Evolutionary conservation across 352 stramenopile species (phyloP).

Genomic region (Globisporangium paroecandrum): DNA sequence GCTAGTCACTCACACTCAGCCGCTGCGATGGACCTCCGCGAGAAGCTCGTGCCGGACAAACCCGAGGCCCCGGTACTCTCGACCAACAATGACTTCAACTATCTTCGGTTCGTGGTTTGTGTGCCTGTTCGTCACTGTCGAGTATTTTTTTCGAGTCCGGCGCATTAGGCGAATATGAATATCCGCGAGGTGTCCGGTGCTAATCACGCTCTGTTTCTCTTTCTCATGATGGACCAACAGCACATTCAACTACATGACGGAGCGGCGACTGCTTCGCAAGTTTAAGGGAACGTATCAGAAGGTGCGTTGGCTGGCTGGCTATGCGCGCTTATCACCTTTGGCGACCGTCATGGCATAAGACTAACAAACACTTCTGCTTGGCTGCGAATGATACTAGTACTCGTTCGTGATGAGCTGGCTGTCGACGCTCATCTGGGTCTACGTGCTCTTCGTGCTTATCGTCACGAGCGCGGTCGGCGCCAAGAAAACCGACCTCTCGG

Average conservation of each 20-base stretch:
- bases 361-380: not conserved
- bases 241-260: conserved; percentile 25
- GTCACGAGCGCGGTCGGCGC: conserved; percentile 19
- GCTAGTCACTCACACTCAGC: not conserved
- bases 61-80: not conserved
- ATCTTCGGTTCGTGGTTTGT: conserved; percentile 14
- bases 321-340: not conserved
- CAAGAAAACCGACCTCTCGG: conserved; percentile 19
- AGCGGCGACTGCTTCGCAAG: conserved; percentile 17
- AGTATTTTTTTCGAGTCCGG: not conserved
- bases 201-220: not conserved
- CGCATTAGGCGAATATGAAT: not conserved
- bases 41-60: conserved; percentile 16
- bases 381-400: conserved; percentile 14
- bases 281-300: conserved; percentile 21
- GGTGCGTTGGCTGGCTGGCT: conserved; percentile 2
- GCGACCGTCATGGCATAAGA: not conserved
- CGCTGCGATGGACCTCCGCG: conserved; percentile 16
- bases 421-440: conserved; percentile 22
- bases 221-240: not conserved
- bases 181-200: not conserved
- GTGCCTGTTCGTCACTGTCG: not conserved
- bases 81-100: conserved; percentile 19
- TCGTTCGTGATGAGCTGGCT: conserved; percentile 21
- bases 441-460: conserved; percentile 26